phyloP scores from a whole-genome alignment of 2,329 filamentous ascomycete genomes.

The Penicillium sp. region DNA sequence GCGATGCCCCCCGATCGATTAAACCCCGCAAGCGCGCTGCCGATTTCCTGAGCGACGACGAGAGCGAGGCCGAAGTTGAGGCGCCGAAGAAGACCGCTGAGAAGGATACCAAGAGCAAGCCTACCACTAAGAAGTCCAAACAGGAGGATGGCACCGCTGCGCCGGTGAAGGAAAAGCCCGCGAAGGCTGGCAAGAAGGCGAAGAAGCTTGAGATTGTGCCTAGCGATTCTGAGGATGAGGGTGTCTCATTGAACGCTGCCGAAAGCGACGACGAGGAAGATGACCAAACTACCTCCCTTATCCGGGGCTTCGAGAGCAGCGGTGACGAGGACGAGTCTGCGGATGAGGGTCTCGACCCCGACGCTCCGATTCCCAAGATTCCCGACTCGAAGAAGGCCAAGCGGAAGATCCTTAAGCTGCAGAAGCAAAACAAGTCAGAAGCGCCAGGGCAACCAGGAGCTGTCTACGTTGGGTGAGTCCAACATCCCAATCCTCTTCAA shows the following conservation, averaged over 20 bases:
- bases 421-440: slow-evolving; percentile 49
- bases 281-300: slow-evolving; percentile 59
- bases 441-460: slow-evolving; percentile 66
- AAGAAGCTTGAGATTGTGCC: slow-evolving; percentile 49
- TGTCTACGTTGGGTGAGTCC: slow-evolving; percentile 75
- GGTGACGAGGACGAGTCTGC: slow-evolving; percentile 57
- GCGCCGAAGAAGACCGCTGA: slow-evolving; percentile 26
- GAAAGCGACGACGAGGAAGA: slow-evolving; percentile 46
- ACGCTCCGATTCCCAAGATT: slow-evolving; percentile 48
- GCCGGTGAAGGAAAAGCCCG: slow-evolving; percentile 41
- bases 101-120: slow-evolving; percentile 44
- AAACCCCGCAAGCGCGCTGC: slow-evolving; percentile 54
- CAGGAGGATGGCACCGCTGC: slow-evolving; percentile 41
- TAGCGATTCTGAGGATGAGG: slow-evolving; percentile 42
- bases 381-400: slow-evolving; percentile 52
- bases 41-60: slow-evolving; percentile 53
- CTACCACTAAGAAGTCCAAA: slow-evolving; percentile 52
- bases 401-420: slow-evolving; percentile 57
- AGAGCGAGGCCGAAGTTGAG: slow-evolving; percentile 34
- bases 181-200: slow-evolving; percentile 42
- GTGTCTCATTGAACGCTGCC: slow-evolving; percentile 23
- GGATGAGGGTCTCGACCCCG: slow-evolving; percentile 53
- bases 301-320: slow-evolving; percentile 62
- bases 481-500: slow-evolving; percentile 1
- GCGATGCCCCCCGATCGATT: slow-evolving; percentile 39